Conservation (phyloP, 805 yeast species). For the Yamadazyma kitorensis region DNA sequence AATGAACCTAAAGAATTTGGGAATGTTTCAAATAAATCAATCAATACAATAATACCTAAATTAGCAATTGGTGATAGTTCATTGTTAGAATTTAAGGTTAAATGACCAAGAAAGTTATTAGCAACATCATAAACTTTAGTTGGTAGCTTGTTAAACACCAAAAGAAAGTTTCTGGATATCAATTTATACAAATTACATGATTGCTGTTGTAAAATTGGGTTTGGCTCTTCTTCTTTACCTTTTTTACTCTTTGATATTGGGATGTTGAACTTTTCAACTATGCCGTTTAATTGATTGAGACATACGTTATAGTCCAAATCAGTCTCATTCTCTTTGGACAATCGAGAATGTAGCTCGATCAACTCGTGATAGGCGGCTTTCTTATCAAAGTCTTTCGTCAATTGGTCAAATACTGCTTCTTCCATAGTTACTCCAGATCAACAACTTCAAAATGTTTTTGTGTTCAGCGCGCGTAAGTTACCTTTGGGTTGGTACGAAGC, state of each 20-base stretch:
- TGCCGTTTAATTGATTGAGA: slow-evolving; percentile 22
- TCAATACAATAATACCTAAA: slow-evolving; percentile 29
- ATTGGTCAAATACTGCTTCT: background rate
- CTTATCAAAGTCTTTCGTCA: background rate
- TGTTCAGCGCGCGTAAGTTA: no score
- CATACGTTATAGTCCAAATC: slow-evolving; percentile 15
- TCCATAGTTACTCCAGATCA: background rate
- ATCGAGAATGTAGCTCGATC: slow-evolving; percentile 3
- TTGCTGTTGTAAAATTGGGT: background rate
- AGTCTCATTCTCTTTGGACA: background rate
- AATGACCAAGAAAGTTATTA: slow-evolving; percentile 29
- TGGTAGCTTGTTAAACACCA: slow-evolving; percentile 28
- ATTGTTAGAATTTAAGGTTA: slow-evolving; percentile 17
- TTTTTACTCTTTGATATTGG: slow-evolving; percentile 10
- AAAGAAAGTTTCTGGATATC: slow-evolving; percentile 25
- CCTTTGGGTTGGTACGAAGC: no score
- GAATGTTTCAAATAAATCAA: slow-evolving; percentile 34
- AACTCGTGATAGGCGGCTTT: slow-evolving; percentile 1
- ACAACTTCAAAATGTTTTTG: no score
- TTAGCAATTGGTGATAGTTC: slow-evolving; percentile 17
- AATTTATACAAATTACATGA: slow-evolving; percentile 22
- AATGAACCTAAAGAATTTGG: slow-evolving; percentile 38
- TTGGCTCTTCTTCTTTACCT: slow-evolving; percentile 8
- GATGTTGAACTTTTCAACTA: slow-evolving; percentile 23
- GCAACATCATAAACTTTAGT: slow-evolving; percentile 37